Base-by-base conservation (phyloP, 208 protist genomes). In the Vickermania ingenoplastis region DNA sequence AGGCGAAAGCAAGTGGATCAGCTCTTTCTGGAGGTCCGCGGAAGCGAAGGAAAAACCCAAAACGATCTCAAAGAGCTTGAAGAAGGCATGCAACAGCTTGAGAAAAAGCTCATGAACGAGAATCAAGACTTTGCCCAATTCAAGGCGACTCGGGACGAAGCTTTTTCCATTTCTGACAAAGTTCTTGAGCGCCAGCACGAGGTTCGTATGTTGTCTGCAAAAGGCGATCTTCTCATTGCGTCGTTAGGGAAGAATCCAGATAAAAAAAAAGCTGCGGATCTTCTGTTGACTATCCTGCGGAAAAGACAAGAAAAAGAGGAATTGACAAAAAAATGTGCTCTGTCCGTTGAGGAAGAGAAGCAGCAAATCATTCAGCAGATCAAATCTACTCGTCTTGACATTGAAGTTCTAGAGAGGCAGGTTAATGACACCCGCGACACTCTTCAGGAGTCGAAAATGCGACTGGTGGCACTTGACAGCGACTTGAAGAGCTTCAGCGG, bases 401-500 rank as follows among this genome's bases (percentile, higher is more conserved):
- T 90, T 51, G 89, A 95, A 68, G 83, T 82, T 17, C 64, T 95
- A 41, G 83, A 92, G 63, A 78, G 83, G 2, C 86, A 93, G 61
- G 76, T 91, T 27, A 87, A 74, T 59, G 81, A 91, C 57, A 82
- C 72, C 17, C 75, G 83, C 25, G 86, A 91, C 67, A 75, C 80
- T 7, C 59, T 93, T 51, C 72, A 87, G 53, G 83, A 93, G 66
- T 75, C 81, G 0, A 71, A 68, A 25, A 77, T 72, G 17, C 79
- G 83, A 5, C 72, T 91, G 26, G 83, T 61, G 55, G 63, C 72
- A 17, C 68, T 96, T 27, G 84, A 93, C 54, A 78, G 89, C 26
- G 84, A 94, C 57, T 57, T 92, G 54, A 85, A 89, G 61, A 84
- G 78, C 54, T 91, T 89, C 73, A 96, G 77, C 60, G 85, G 88